These are phyloP conservation scores for Colletotrichum salicis DNA, from an alignment of 2,329 filamentous ascomycete species.

Conservation along the genomic window DNA sequence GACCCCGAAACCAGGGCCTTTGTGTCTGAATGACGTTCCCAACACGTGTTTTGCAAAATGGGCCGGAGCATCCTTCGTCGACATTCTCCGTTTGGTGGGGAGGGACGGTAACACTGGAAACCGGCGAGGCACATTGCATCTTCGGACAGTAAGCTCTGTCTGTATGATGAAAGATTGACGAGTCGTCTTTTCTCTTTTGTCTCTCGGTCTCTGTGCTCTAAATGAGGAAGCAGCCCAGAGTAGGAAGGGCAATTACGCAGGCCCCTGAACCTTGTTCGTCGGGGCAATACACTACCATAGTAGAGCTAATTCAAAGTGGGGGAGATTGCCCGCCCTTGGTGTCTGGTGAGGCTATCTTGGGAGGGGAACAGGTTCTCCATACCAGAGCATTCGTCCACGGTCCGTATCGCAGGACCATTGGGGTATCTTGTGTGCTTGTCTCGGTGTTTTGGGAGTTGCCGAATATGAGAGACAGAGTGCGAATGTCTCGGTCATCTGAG, in stretches of 20 bases:
- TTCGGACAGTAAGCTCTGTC: slow-evolving; percentile 14
- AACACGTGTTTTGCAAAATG: slow-evolving; percentile 19
- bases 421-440: slow-evolving; percentile 3
- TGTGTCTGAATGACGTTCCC: slow-evolving; percentile 23
- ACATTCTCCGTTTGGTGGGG: not conserved
- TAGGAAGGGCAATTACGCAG: slow-evolving; percentile 22
- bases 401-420: not conserved
- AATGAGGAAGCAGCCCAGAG: slow-evolving; percentile 16
- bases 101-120: slow-evolving; percentile 10
- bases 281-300: not conserved
- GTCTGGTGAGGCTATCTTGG: slow-evolving; percentile 12
- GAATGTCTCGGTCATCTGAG: not conserved
- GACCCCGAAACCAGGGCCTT: slow-evolving; percentile 1
- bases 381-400: not conserved
- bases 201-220: not conserved
- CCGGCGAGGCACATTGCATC: slow-evolving; percentile 14
- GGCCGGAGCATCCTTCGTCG: not conserved
- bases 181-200: not conserved
- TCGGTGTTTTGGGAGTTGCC: slow-evolving; percentile 4
- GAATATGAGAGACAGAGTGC: not conserved
- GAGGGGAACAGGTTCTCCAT: not conserved
- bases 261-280: slow-evolving; percentile 28
- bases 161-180: slow-evolving; percentile 17
- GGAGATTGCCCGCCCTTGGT: slow-evolving; percentile 8
- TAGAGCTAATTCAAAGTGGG: slow-evolving; percentile 20